Conservation (phyloP, 371 early-diverging fungal genomes). For the Lichtheimia hyalospora region DNA sequence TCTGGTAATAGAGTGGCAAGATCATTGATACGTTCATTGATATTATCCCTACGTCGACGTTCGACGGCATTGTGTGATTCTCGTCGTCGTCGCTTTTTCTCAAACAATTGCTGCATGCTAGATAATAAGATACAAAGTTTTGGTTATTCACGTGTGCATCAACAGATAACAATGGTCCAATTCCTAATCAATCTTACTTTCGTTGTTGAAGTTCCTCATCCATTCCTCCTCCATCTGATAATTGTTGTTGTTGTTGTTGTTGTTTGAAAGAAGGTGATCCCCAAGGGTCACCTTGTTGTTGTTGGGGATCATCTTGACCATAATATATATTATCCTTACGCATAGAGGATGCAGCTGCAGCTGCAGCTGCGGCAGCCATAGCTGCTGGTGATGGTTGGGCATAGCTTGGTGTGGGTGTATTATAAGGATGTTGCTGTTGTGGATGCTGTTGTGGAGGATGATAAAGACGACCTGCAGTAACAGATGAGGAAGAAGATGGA, state of each 20-base stretch:
- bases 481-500: constrained; percentile 10
- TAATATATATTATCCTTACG: constrained; percentile 10
- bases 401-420: constrained; percentile 10
- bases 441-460: constrained; percentile 4
- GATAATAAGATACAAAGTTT: constrained; percentile 1
- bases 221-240: constrained; percentile 21
- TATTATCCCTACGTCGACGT: constrained; percentile 91
- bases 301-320: constrained; percentile 8
- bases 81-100: constrained; percentile 38
- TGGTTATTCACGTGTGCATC: background rate
- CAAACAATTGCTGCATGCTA: constrained; percentile 46
- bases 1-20: constrained; percentile 49
- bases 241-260: constrained; percentile 1
- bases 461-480: background rate
- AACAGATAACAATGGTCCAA: background rate
- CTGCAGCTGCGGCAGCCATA: constrained; percentile 5
- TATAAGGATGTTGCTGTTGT: constrained; percentile 12
- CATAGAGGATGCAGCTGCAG: constrained; percentile 3
- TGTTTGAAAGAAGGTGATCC: background rate
- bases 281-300: constrained; percentile 1
- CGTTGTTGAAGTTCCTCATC: constrained; percentile 40
- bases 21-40: constrained; percentile 87
- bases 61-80: constrained; percentile 69
- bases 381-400: constrained; percentile 11
- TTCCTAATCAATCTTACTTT: constrained; percentile 29